Evolutionary conservation across 2,329 filamentous ascomycete species (phyloP).

Genomic region (Leptosphaerulina australis): DNA sequence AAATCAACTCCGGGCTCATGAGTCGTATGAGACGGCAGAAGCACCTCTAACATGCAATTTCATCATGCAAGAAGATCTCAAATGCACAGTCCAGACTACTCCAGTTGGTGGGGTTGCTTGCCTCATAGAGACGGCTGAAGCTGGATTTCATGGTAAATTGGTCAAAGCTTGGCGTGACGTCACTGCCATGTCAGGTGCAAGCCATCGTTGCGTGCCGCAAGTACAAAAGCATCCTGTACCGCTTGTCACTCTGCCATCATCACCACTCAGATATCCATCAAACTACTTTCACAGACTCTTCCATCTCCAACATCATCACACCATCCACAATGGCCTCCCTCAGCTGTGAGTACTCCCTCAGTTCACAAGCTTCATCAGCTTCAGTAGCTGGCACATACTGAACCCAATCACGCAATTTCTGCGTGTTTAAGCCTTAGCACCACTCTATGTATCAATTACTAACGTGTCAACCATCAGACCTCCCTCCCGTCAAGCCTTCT

Average conservation of each 20-base stretch:
- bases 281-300: conserved; percentile 16
- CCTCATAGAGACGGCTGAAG: conserved; percentile 27
- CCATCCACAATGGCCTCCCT: conserved; percentile 62
- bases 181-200: conserved; percentile 40
- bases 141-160: conserved; percentile 26
- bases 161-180: conserved; percentile 38
- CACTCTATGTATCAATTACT: conserved; percentile 20
- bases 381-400: background rate
- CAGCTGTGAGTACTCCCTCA: conserved; percentile 57
- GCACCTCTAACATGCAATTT: conserved; percentile 20
- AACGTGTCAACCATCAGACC: conserved; percentile 55
- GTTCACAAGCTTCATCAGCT: background rate
- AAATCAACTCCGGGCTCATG: conserved; percentile 7
- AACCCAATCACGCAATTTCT: conserved; percentile 20
- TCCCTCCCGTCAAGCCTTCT: conserved; percentile 91
- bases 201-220: conserved; percentile 23
- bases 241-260: conserved; percentile 30
- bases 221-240: conserved; percentile 44
- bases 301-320: conserved; percentile 26
- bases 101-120: conserved; percentile 20
- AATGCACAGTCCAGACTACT: conserved; percentile 25
- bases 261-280: conserved; percentile 22
- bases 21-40: conserved; percentile 6
- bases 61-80: conserved; percentile 21
- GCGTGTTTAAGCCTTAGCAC: conserved; percentile 12